Percentiles rank a stretch among this genome's conserved stretches.
phyloP scores from a whole-genome alignment of 805 yeast genomes.

The Kodamaea kaohsiungensis region DNA sequence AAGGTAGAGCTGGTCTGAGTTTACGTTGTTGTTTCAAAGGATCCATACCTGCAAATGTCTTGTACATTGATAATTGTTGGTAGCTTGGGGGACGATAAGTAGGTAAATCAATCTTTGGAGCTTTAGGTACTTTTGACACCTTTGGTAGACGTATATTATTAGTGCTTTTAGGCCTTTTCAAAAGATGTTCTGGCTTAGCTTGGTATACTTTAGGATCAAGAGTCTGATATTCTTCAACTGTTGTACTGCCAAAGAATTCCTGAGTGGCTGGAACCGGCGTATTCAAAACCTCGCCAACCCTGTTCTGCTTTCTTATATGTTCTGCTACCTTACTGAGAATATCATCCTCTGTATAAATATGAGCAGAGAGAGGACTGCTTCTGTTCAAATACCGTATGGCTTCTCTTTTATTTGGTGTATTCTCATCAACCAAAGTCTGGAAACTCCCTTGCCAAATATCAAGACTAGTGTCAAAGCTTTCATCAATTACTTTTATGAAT shows the following conservation, averaged over 20 bases:
- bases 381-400: neutral
- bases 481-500: conserved; percentile 18
- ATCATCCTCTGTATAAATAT: neutral
- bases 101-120: neutral
- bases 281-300: too few relatives aligned
- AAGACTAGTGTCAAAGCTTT: conserved; percentile 14
- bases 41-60: neutral
- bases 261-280: neutral
- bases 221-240: neutral
- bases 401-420: neutral
- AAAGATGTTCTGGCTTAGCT: neutral
- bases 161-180: too few relatives aligned
- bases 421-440: neutral
- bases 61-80: conserved; percentile 7
- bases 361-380: neutral
- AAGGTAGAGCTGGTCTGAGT: neutral
- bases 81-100: conserved; percentile 13
- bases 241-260: neutral
- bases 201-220: neutral
- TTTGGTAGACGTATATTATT: neutral
- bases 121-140: neutral
- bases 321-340: neutral
- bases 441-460: neutral
- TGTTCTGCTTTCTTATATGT: neutral
- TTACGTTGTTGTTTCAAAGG: conserved; percentile 15